A percentile compares a stretch with the other conserved stretches of the same genome.
These are phyloP conservation scores for Fibroporia radiculosa DNA, from an alignment of 768 basidiomycete species.

Conservation along the genomic window DNA sequence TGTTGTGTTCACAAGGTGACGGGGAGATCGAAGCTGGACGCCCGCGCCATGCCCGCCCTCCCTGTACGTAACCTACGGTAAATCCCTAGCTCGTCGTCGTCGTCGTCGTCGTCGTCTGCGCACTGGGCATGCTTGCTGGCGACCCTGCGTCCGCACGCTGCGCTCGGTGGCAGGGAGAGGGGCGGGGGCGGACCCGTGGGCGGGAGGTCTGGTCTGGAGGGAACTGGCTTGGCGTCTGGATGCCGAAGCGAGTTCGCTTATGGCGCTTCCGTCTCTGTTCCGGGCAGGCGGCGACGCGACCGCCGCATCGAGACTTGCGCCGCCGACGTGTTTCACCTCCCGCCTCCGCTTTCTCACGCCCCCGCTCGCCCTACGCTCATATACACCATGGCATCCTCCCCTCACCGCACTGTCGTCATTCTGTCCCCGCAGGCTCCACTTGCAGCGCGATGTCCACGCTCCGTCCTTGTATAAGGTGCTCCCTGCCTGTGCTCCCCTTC, in stretches of 20 bases:
- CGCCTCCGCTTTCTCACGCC: conserved; percentile 10
- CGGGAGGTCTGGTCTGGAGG: background rate
- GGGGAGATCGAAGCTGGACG: conserved; percentile 10
- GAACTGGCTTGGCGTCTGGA: conserved; percentile 7
- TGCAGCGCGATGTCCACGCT: too few species aligned
- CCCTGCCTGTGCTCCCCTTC: too few species aligned
- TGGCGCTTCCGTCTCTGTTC: conserved; percentile 11
- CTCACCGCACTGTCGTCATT: too few species aligned
- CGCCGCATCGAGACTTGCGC: conserved; percentile 13
- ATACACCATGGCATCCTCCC: too few species aligned
- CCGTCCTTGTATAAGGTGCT: too few species aligned
- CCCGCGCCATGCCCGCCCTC: too few species aligned
- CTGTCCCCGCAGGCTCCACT: too few species aligned
- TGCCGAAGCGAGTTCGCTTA: conserved; percentile 10
- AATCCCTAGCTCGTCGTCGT: too few species aligned
- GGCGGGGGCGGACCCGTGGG: background rate
- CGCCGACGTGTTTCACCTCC: conserved; percentile 14
- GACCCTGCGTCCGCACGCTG: background rate
- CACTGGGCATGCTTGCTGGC: too few species aligned
- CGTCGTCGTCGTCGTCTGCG: too few species aligned
- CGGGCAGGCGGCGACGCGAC: conserved; percentile 15
- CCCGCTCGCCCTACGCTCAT: background rate
- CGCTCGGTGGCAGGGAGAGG: conserved; percentile 14
- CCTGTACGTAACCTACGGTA: too few species aligned
- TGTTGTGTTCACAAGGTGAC: conserved; percentile 16